Percentiles rank a stretch among this genome's conserved stretches.
These are phyloP conservation scores for Nakazawaea populi DNA, from an alignment of 805 yeast species.

Conservation along the genomic window DNA sequence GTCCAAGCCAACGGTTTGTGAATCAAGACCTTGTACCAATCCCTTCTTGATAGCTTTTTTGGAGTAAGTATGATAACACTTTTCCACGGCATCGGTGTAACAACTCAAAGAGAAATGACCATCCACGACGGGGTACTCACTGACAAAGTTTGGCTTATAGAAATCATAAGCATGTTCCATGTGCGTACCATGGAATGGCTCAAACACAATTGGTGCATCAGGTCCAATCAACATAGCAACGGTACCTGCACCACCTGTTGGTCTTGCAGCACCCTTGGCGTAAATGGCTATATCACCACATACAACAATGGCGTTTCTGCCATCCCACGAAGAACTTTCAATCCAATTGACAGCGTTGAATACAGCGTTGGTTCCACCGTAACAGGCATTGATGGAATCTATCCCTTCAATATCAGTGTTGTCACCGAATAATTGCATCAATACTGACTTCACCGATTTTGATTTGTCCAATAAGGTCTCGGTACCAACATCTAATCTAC, in stretches of 20 bases:
- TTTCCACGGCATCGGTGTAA: slow-evolving; percentile 89
- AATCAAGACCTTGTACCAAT: slow-evolving; percentile 35
- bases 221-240: slow-evolving; percentile 95
- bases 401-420: slow-evolving; percentile 93
- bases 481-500: slow-evolving; percentile 97
- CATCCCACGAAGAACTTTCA: slow-evolving; percentile 96
- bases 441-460: slow-evolving; percentile 90
- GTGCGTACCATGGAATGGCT: slow-evolving; percentile 81
- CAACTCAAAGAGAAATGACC: slow-evolving; percentile 94
- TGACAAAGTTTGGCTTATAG: slow-evolving; percentile 94
- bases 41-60: slow-evolving; percentile 60
- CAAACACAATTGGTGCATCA: slow-evolving; percentile 94
- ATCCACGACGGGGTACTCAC: slow-evolving; percentile 95
- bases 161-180: slow-evolving; percentile 98
- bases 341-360: slow-evolving; percentile 94
- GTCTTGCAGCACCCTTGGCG: slow-evolving; percentile 96
- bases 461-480: slow-evolving; percentile 96
- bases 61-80: slow-evolving; percentile 77
- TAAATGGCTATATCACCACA: slow-evolving; percentile 98
- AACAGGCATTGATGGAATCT: slow-evolving; percentile 95
- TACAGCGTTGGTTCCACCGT: slow-evolving; percentile 96
- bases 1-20: slow-evolving; percentile 60
- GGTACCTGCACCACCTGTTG: slow-evolving; percentile 99
- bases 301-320: slow-evolving; percentile 94
- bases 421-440: slow-evolving; percentile 88